A percentile compares a stretch with the other conserved stretches of the same genome.
These are phyloP conservation scores for Hymenoscyphus infarciens DNA, from an alignment of 2,329 filamentous ascomycete genomes.

Conservation along the genomic window DNA sequence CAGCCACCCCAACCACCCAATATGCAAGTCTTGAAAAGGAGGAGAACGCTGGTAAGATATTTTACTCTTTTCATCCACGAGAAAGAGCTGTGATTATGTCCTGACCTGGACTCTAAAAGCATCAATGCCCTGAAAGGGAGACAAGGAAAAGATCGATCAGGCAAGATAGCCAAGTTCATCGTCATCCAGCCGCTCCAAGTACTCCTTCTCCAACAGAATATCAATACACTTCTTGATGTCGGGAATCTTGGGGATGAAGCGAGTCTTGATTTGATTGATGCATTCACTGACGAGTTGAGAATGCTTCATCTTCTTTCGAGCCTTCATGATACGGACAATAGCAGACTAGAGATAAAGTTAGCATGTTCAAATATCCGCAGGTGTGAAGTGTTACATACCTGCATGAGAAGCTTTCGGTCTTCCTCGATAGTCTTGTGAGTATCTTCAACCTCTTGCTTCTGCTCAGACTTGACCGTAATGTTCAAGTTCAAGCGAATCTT, in stretches of 20 bases:
- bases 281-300: conserved; percentile 90
- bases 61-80: neutral
- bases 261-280: conserved; percentile 88
- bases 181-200: conserved; percentile 89
- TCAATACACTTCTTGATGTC: conserved; percentile 99
- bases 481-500: conserved; percentile 97
- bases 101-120: conserved; percentile 10
- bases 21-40: neutral
- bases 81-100: conserved; percentile 7
- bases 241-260: conserved; percentile 86
- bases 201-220: conserved; percentile 97
- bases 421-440: conserved; percentile 99
- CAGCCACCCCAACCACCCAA: neutral
- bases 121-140: conserved; percentile 12
- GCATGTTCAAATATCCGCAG: conserved; percentile 11
- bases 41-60: conserved; percentile 1
- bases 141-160: conserved; percentile 43
- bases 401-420: conserved; percentile 90
- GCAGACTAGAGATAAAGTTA: conserved; percentile 65
- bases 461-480: conserved; percentile 88
- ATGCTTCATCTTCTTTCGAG: conserved; percentile 98
- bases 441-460: conserved; percentile 93
- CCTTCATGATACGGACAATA: conserved; percentile 99
- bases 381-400: conserved; percentile 59
- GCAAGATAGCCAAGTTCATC: conserved; percentile 94